These are phyloP conservation scores for Scalesia atractyloides DNA, from an alignment of 129 eudicot genomes.

Conservation along the genomic window DNA sequence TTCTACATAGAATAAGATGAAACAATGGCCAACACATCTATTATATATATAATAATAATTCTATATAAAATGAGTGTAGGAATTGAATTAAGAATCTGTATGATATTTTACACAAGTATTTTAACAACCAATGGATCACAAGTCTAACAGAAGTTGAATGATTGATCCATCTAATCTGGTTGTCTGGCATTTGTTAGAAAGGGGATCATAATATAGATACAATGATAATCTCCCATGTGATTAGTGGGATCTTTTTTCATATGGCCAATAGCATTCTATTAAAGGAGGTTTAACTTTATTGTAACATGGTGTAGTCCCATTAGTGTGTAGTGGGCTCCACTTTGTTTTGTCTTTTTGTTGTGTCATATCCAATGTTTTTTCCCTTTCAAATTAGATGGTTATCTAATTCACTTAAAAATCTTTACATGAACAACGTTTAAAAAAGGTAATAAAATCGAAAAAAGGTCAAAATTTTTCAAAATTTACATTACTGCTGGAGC, in stretches of 20 bases:
- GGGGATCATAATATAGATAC: conserved; percentile 22
- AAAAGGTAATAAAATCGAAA: too few species aligned
- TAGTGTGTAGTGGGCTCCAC: conserved; percentile 39
- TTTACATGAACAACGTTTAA: too few species aligned
- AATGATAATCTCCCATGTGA: conserved; percentile 46
- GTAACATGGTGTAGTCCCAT: conserved; percentile 41
- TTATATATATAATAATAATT: neutral
- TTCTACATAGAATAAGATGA: conserved; percentile 17
- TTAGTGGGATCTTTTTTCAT: conserved; percentile 39
- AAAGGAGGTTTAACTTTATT: conserved; percentile 29
- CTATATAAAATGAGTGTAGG: conserved; percentile 1
- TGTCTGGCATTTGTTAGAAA: conserved; percentile 28
- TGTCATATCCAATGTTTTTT: conserved; percentile 19
- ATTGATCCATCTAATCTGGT: conserved; percentile 6
- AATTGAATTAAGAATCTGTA: conserved; percentile 2
- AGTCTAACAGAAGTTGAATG: neutral
- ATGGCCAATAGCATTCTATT: conserved; percentile 32
- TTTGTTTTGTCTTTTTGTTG: conserved; percentile 27
- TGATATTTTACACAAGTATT: conserved; percentile 7
- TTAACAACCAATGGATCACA: neutral
- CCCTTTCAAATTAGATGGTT: conserved; percentile 6
- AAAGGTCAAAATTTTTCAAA: too few species aligned
- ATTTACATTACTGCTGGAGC: too few species aligned
- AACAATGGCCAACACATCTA: conserved; percentile 2
- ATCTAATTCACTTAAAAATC: too few species aligned